Percentiles rank a stretch among this genome's conserved stretches.
These are phyloP conservation scores for Dictyostelium purpureum DNA, from an alignment of 78 protist genomes.

Conservation along the genomic window DNA sequence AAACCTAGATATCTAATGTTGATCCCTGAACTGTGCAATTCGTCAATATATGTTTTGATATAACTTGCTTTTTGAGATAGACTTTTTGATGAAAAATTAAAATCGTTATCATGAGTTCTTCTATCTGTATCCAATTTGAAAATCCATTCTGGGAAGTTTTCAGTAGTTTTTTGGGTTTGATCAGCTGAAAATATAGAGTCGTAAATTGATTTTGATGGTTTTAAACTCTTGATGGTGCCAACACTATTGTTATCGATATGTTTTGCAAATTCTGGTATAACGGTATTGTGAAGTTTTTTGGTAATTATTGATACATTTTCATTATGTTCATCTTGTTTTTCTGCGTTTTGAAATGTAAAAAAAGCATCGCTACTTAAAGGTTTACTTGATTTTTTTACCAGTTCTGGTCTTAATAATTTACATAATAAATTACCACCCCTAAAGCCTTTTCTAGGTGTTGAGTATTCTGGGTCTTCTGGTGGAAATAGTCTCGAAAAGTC, in stretches of 20 bases:
- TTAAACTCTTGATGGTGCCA: not conserved
- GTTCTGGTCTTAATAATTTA: slow-evolving; percentile 60
- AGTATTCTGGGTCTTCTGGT: slow-evolving; percentile 35
- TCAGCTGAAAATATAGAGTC: slow-evolving; percentile 1
- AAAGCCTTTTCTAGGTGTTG: not conserved
- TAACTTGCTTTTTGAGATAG: not conserved
- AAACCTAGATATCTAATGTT: slow-evolving; percentile 63
- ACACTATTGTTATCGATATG: not conserved
- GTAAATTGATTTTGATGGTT: not conserved
- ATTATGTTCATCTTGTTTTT: slow-evolving; percentile 19
- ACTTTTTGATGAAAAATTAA: not conserved
- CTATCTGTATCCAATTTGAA: not conserved
- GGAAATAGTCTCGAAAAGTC: slow-evolving; percentile 61
- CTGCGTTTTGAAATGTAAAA: too few species aligned
- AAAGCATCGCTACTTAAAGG: slow-evolving; percentile 53
- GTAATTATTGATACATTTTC: not conserved
- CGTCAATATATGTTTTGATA: not conserved
- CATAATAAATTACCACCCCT: slow-evolving; percentile 10
- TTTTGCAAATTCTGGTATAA: slow-evolving; percentile 26
- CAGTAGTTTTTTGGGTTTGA: not conserved
- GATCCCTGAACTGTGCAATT: slow-evolving; percentile 45
- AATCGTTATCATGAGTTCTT: not conserved
- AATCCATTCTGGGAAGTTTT: not conserved
- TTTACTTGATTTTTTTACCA: not conserved
- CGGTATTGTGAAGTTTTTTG: not conserved